Percentiles rank a stretch among this genome's conserved stretches.
phyloP scores from a whole-genome alignment of 179 eudicot genomes.

The Kewa caespitosa region DNA sequence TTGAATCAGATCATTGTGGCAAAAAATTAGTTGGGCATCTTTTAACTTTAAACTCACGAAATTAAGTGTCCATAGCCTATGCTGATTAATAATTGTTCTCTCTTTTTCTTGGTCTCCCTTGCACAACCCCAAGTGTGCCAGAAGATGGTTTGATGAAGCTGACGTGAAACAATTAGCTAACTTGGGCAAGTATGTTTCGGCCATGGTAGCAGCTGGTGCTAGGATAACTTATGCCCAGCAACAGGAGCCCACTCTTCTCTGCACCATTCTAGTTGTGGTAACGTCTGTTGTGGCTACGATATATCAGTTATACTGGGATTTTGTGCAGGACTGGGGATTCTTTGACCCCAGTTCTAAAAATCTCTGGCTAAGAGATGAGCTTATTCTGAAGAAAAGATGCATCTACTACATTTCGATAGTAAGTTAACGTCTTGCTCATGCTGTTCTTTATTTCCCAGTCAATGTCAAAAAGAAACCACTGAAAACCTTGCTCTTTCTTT shows the following conservation, averaged over 20 bases:
- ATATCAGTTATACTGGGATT: slow-evolving; percentile 95
- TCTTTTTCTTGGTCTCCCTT: background rate
- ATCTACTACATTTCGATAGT: slow-evolving; percentile 78
- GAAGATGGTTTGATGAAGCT: slow-evolving; percentile 77
- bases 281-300: slow-evolving; percentile 77
- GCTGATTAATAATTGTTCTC: background rate
- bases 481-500: background rate
- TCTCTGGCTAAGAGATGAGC: slow-evolving; percentile 76
- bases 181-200: slow-evolving; percentile 93
- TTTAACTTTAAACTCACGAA: background rate
- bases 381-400: slow-evolving; percentile 64
- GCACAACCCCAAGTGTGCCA: slow-evolving; percentile 63
- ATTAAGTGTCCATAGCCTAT: background rate
- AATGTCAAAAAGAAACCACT: background rate
- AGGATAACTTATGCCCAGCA: slow-evolving; percentile 69
- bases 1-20: no score
- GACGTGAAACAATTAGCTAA: slow-evolving; percentile 69
- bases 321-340: slow-evolving; percentile 92
- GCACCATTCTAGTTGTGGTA: slow-evolving; percentile 58
- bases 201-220: slow-evolving; percentile 96
- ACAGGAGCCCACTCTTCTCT: slow-evolving; percentile 33
- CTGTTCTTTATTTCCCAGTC: background rate
- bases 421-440: slow-evolving; percentile 14
- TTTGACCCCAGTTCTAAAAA: slow-evolving; percentile 62
- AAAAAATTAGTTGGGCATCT: background rate